These are phyloP conservation scores for Leersia perrieri DNA, from an alignment of 176 grass and related monocot genomes.

Conservation along the genomic window DNA sequence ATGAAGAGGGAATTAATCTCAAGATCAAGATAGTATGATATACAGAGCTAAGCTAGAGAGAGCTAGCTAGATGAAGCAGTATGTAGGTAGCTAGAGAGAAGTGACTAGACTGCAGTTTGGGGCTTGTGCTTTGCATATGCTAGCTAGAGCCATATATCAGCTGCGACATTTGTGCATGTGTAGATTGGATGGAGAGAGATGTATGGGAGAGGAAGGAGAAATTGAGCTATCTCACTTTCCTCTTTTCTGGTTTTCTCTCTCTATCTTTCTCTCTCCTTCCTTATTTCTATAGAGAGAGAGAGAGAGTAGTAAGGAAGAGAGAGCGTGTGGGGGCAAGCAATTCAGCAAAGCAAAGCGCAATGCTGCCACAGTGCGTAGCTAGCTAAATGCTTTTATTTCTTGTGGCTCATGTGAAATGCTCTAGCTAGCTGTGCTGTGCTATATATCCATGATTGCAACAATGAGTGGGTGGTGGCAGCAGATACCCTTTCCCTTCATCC, in stretches of 20 bases:
- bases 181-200: neutral
- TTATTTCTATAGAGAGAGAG: conserved; percentile 36
- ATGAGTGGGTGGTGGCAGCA: conserved; percentile 77
- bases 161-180: conserved; percentile 20
- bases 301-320: conserved; percentile 24
- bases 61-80: neutral
- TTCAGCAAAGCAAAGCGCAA: conserved; percentile 10
- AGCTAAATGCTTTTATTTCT: conserved; percentile 32
- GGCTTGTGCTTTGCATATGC: conserved; percentile 43
- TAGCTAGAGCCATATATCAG: conserved; percentile 28
- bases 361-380: neutral
- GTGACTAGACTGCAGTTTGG: neutral
- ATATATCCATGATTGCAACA: conserved; percentile 65
- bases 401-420: conserved; percentile 45
- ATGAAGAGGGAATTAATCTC: conserved; percentile 10
- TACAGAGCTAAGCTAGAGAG: neutral
- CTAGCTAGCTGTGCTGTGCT: neutral
- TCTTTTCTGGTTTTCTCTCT: conserved; percentile 34
- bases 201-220: conserved; percentile 43
- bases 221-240: conserved; percentile 55
- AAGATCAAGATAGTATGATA: too few species aligned
- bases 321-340: conserved; percentile 36
- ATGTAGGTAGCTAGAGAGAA: neutral
- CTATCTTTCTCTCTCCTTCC: conserved; percentile 2
- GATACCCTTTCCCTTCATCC: conserved; percentile 37